A percentile compares a stretch with the other conserved stretches of the same genome.
These are phyloP conservation scores for Fusarium dlaminii DNA, from an alignment of 2,329 filamentous ascomycete genomes.

Conservation along the genomic window DNA sequence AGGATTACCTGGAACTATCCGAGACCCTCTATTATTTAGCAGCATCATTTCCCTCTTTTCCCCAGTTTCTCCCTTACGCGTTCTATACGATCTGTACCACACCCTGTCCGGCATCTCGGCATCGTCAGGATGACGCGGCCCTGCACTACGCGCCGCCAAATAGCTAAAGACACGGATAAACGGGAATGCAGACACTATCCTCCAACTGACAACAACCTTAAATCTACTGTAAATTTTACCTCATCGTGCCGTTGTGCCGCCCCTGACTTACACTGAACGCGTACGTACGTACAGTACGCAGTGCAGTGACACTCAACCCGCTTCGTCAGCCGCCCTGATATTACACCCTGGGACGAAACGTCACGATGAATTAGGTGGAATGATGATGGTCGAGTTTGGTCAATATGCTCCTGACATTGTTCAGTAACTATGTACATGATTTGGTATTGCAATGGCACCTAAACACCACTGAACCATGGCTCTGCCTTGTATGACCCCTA, in stretches of 20 bases:
- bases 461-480: conserved; percentile 24
- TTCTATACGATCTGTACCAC: conserved; percentile 1
- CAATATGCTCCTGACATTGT: conserved; percentile 25
- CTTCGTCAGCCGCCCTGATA: neutral
- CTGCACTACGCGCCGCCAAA: conserved; percentile 26
- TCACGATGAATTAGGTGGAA: neutral
- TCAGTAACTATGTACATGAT: conserved; percentile 33
- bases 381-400: neutral
- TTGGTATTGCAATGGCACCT: conserved; percentile 10
- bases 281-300: conserved; percentile 5
- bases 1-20: neutral
- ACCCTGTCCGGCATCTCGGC: conserved; percentile 30
- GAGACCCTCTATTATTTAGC: neutral
- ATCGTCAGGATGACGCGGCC: conserved; percentile 40
- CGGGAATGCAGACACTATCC: conserved; percentile 4
- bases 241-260: conserved; percentile 10
- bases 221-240: conserved; percentile 7
- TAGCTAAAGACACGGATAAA: conserved; percentile 7
- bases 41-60: neutral
- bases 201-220: conserved; percentile 13
- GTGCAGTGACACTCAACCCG: neutral
- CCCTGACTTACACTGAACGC: neutral
- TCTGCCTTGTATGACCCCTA: conserved; percentile 10
- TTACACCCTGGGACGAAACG: conserved; percentile 5
- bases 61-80: conserved; percentile 2